Evolutionary conservation across 441 rosid species (phyloP).

Genomic region (Flueggea neowawraea): DNA sequence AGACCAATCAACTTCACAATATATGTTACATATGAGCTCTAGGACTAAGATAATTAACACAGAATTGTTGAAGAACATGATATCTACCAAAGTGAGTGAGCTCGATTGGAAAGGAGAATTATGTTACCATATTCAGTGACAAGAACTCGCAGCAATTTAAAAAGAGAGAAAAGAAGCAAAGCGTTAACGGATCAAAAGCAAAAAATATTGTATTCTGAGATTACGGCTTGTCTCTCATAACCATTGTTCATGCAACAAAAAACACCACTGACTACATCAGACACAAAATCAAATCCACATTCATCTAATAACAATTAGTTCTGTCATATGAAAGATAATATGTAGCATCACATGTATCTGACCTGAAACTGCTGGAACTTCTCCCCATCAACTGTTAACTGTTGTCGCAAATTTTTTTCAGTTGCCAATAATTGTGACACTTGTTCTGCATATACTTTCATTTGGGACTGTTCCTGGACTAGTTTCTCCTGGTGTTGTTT

Average conservation of each 20-base stretch:
- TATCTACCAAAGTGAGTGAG: too few relatives aligned
- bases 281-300: too few relatives aligned
- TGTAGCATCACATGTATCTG: conserved; percentile 12
- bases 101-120: too few relatives aligned
- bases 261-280: too few relatives aligned
- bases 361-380: conserved; percentile 98
- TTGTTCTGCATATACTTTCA: conserved; percentile 90
- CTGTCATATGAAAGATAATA: background rate
- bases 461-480: conserved; percentile 76
- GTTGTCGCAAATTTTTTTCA: conserved; percentile 78
- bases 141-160: too few relatives aligned
- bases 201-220: too few relatives aligned
- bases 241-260: too few relatives aligned
- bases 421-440: conserved; percentile 77
- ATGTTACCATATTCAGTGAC: too few relatives aligned
- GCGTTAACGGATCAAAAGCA: too few relatives aligned
- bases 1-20: background rate
- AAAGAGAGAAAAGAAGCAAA: too few relatives aligned
- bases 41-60: background rate
- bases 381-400: conserved; percentile 88
- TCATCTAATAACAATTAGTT: too few relatives aligned
- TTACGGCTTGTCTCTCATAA: too few relatives aligned
- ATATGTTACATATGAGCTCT: background rate
- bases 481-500: conserved; percentile 87
- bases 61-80: background rate